These are phyloP conservation scores for Colletotrichum echinochloae DNA, from an alignment of 2,329 filamentous ascomycete species.

Conservation along the genomic window DNA sequence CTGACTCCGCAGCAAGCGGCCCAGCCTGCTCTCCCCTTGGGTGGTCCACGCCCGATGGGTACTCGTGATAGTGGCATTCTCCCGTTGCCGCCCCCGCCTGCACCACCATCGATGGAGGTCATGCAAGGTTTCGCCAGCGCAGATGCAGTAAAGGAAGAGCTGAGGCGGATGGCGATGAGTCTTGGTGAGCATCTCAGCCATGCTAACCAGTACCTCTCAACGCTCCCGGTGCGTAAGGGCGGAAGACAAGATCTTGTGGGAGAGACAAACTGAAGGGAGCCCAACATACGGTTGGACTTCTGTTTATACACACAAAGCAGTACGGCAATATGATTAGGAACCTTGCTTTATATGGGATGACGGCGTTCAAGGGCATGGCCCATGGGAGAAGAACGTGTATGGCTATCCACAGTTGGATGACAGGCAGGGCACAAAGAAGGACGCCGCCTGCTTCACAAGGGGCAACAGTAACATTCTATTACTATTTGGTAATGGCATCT, in stretches of 20 bases:
- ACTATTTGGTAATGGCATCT: conserved; percentile 4
- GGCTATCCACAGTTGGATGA: conserved; percentile 10
- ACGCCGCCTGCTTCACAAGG: background rate
- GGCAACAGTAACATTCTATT: background rate
- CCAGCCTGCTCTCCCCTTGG: conserved; percentile 43
- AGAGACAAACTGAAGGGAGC: conserved; percentile 3
- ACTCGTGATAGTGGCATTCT: conserved; percentile 18
- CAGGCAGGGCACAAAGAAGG: background rate
- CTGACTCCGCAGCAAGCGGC: conserved; percentile 48
- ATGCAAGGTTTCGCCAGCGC: conserved; percentile 66
- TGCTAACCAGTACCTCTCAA: conserved; percentile 58
- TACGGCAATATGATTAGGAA: background rate
- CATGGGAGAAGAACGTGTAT: background rate
- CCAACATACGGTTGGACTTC: background rate
- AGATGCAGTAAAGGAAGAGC: conserved; percentile 63
- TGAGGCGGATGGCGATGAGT: conserved; percentile 63
- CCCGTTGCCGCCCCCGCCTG: conserved; percentile 54
- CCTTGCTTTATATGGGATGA: background rate
- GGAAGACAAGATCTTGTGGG: conserved; percentile 43
- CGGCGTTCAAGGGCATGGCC: conserved; percentile 15
- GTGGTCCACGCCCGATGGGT: conserved; percentile 27
- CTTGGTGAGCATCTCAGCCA: conserved; percentile 61
- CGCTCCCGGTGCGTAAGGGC: conserved; percentile 53
- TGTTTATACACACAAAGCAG: background rate
- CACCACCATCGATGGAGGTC: conserved; percentile 62